phyloP scores from a whole-genome alignment of 176 grass and related monocot species.

The Zizania latifolia region DNA sequence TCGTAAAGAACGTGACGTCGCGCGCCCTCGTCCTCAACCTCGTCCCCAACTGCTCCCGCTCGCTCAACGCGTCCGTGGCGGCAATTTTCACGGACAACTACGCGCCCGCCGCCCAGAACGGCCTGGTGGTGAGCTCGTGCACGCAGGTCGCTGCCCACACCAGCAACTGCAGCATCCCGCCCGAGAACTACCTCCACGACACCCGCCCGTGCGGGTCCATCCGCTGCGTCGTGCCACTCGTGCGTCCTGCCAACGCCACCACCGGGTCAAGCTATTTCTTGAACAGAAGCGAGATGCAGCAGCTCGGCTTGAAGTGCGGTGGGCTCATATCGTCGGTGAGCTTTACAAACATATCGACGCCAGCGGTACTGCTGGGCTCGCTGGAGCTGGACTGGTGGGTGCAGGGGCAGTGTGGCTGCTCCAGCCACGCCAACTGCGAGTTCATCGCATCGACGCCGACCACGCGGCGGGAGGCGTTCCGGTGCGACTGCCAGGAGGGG shows the following conservation, averaged over 20 bases:
- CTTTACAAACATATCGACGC: background rate
- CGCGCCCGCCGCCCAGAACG: background rate
- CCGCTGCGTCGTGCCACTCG: slow-evolving; percentile 22
- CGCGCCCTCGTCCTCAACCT: slow-evolving; percentile 23
- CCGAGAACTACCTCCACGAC: background rate
- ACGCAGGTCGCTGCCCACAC: background rate
- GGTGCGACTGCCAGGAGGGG: slow-evolving; percentile 27
- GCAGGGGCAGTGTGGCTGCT: slow-evolving; percentile 30
- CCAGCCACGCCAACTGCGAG: background rate
- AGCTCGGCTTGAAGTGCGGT: background rate
- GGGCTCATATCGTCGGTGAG: slow-evolving; percentile 29
- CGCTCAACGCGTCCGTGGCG: background rate
- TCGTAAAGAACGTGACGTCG: slow-evolving; percentile 38
- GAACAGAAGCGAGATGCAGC: background rate
- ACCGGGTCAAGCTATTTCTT: background rate
- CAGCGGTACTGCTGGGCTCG: slow-evolving; percentile 16
- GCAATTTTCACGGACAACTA: slow-evolving; percentile 12
- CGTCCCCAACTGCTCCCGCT: background rate
- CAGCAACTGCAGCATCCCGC: slow-evolving; percentile 28
- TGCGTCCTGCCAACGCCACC: background rate
- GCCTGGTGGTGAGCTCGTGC: slow-evolving; percentile 22
- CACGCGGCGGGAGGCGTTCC: background rate
- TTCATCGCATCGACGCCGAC: background rate
- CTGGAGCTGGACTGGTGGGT: slow-evolving; percentile 54
- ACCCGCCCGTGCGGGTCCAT: background rate